Evolutionary conservation across 2,329 filamentous ascomycete species (phyloP).

Genomic region (Beauveria australis): DNA sequence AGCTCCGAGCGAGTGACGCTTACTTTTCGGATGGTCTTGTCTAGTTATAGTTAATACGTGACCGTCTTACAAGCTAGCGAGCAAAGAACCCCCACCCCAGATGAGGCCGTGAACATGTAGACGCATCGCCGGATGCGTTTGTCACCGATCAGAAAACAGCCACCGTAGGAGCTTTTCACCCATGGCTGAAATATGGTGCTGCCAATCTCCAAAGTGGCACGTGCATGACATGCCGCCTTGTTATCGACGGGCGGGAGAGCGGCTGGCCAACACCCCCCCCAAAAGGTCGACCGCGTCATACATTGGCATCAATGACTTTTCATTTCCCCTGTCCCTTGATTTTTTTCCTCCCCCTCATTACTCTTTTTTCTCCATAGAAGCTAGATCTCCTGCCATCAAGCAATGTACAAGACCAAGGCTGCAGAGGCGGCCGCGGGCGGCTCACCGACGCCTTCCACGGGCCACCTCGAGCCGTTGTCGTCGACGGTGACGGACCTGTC

Average conservation of each 20-base stretch:
- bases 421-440: not conserved
- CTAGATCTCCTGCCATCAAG: not conserved
- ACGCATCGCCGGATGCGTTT: constrained; percentile 1
- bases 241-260: too few species aligned
- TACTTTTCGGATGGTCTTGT: not conserved
- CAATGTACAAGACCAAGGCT: not conserved
- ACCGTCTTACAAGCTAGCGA: too few species aligned
- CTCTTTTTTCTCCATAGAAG: not conserved
- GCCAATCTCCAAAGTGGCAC: not conserved
- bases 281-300: too few species aligned
- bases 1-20: not conserved
- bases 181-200: not conserved
- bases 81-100: too few species aligned
- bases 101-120: too few species aligned
- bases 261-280: too few species aligned
- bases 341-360: too few species aligned
- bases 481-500: not conserved
- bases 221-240: not conserved
- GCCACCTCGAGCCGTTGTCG: not conserved
- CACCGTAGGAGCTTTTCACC: too few species aligned
- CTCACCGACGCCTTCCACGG: not conserved
- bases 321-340: too few species aligned
- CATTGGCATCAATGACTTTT: too few species aligned
- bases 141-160: not conserved
- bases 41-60: too few species aligned